A percentile compares a stretch with the other conserved stretches of the same genome.
Evolutionary conservation across 257 asterid genomes (phyloP).

Genomic region (Jasminum sambac): DNA sequence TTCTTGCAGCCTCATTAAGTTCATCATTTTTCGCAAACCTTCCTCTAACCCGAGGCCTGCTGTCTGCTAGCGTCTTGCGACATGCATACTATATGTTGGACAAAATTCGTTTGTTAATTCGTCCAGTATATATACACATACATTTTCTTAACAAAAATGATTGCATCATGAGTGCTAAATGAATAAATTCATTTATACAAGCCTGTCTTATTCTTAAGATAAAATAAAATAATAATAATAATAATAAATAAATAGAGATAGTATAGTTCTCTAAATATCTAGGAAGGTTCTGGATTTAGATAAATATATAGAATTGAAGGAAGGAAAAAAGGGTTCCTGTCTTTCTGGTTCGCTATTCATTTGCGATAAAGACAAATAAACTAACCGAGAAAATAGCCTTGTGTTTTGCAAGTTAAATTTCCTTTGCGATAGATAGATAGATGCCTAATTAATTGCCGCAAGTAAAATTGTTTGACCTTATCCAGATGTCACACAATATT

Average conservation of each 20-base stretch:
- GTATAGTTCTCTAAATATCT: not conserved
- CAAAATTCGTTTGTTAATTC: not conserved
- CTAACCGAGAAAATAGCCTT: not conserved
- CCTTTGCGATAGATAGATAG: not conserved
- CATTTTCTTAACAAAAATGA: not conserved
- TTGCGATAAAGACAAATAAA: not conserved
- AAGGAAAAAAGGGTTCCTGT: not conserved
- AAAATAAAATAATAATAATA: too few relatives aligned
- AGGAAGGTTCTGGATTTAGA: not conserved
- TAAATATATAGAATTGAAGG: not conserved
- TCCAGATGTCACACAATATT: not conserved
- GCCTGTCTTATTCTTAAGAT: too few relatives aligned
- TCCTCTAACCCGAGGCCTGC: slow-evolving; percentile 91
- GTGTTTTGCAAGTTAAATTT: not conserved
- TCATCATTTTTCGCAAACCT: slow-evolving; percentile 87
- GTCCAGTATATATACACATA: not conserved
- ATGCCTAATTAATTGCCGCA: not conserved
- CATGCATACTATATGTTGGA: slow-evolving; percentile 59
- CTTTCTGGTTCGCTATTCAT: not conserved
- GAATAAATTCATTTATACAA: too few relatives aligned
- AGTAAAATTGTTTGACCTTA: not conserved
- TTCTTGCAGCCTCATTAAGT: slow-evolving; percentile 47
- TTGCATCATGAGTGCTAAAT: too few relatives aligned
- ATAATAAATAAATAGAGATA: not conserved
- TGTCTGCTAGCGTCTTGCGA: slow-evolving; percentile 88